Base-by-base conservation (phyloP, 352 stramenopile species). In the Phytophthora rubi region DNA sequence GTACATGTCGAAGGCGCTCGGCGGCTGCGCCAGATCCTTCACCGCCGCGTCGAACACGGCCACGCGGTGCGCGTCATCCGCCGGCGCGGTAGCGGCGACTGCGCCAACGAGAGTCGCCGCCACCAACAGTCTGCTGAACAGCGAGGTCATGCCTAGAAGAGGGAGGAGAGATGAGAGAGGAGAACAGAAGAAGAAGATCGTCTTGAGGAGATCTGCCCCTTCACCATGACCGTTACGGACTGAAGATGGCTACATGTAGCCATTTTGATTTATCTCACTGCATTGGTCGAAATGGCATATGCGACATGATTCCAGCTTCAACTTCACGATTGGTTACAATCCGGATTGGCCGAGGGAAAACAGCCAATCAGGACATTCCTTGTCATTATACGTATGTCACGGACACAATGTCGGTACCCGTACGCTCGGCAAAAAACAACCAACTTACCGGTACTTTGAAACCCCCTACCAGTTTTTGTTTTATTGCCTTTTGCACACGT, bases 1-100 rank as follows among this genome's bases (percentile, higher is more conserved):
- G 77, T 97, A 98, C 44, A 97, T 91, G 62, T 97, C 86, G 63
- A 93, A 96, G 39, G 42, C 54, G 23, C 59, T 62, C 0, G 65
- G 32, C 15, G 63, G 39, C 5, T 44, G n/a, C 13, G 49, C 32
- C 2, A 85, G 58, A 5, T 48, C 28, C 6, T 53, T 48, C 15
- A 88, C 47, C 7, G 32, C 53, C n/a, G 59, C 32, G 45, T 88
- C 80, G 33, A 75, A 88, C 9, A 88, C 78, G 21, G 56, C 37
- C 33, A 69, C 45, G n/a, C 45, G 39, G 61, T 47, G 32, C 15
- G 57, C 51, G 8, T 51, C 26, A 23, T 21, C n/a, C 13, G 39
- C 56, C 5, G 21, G n/a, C 7, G 33, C 30, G 23, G 15, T 35
- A 4, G 59, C 28, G 3, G 32, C 33, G 49, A 51, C 15, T 12